phyloP scores from a whole-genome alignment of 2,329 filamentous ascomycete species.

The Cercospora brassicicola region DNA sequence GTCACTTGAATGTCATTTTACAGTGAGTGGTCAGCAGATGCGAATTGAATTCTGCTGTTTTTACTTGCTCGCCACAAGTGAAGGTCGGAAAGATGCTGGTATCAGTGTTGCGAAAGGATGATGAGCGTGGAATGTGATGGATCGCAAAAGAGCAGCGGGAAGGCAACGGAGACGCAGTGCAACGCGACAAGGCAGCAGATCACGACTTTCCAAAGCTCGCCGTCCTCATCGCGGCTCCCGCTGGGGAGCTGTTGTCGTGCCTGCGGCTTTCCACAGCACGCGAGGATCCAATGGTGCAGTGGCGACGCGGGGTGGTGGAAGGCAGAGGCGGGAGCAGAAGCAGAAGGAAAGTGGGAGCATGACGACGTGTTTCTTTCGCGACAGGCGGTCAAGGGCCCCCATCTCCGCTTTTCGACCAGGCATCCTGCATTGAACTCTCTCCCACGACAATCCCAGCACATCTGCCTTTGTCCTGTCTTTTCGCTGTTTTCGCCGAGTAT shows the following conservation, averaged over 20 bases:
- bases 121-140: neutral
- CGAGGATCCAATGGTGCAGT: neutral
- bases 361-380: neutral
- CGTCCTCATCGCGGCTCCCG: neutral
- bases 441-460: neutral
- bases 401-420: neutral
- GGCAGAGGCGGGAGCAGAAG: neutral
- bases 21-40: neutral
- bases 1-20: neutral
- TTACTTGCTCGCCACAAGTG: neutral
- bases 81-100: neutral
- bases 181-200: neutral
- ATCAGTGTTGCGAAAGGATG: neutral
- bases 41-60: neutral
- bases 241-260: neutral
- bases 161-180: neutral
- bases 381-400: neutral
- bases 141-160: neutral
- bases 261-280: neutral
- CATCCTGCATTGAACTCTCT: neutral
- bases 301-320: neutral
- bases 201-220: neutral
- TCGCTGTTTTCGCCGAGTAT: neutral
- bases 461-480: neutral
- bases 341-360: neutral